These are phyloP conservation scores for Populus hybrid DNA, from an alignment of 441 rosid genomes.

Conservation along the genomic window DNA sequence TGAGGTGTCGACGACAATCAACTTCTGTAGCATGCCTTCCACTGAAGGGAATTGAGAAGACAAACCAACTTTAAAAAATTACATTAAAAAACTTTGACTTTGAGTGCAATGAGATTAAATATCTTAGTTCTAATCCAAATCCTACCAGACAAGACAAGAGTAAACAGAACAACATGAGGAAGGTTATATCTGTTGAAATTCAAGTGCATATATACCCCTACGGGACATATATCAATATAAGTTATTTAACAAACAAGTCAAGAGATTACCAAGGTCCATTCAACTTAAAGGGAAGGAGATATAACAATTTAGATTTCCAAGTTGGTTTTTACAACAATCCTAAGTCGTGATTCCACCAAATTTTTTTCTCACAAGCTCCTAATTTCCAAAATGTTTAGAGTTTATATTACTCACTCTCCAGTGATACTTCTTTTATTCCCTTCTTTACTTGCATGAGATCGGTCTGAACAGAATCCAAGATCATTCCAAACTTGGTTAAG, in stretches of 20 bases:
- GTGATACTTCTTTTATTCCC: constrained; percentile 68
- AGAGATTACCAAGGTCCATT: neutral
- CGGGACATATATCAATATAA: neutral
- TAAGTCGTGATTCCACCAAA: neutral
- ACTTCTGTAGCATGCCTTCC: constrained; percentile 70
- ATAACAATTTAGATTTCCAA: neutral
- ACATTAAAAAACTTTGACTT: neutral
- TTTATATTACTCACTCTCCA: constrained; percentile 57
- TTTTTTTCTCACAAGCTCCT: neutral
- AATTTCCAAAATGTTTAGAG: constrained; percentile 8
- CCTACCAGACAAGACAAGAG: neutral
- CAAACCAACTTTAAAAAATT: neutral
- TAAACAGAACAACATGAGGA: neutral
- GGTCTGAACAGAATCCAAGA: constrained; percentile 76
- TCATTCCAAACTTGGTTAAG: constrained; percentile 65
- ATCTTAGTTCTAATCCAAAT: neutral
- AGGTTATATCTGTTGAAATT: neutral
- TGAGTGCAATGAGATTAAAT: constrained; percentile 5
- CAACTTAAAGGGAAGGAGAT: neutral
- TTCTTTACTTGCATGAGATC: constrained; percentile 78
- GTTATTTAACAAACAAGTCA: neutral
- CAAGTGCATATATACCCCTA: neutral
- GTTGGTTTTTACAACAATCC: neutral
- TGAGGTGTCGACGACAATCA: constrained; percentile 53
- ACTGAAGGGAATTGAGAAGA: constrained; percentile 43